Conservation (phyloP, 2,329 filamentous ascomycete genomes). For the Aspergillus chevalieri region DNA sequence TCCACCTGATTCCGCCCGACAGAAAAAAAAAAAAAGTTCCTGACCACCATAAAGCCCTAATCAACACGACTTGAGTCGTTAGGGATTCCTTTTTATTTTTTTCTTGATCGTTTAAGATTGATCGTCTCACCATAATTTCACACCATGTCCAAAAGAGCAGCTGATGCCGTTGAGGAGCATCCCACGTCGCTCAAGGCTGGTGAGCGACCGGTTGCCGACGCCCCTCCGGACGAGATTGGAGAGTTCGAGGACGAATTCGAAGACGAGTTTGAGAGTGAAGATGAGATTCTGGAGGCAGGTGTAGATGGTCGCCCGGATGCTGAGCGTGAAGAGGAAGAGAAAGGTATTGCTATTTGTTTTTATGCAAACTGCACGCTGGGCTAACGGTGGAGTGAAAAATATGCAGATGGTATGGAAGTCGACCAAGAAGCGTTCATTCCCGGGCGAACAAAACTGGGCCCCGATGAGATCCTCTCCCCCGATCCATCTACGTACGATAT, state of each 20-base stretch:
- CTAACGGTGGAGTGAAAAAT: conserved; percentile 9
- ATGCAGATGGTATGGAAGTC: conserved; percentile 74
- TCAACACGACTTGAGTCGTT: background rate
- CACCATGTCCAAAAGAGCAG: conserved; percentile 56
- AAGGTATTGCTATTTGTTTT: conserved; percentile 41
- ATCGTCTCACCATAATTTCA: background rate
- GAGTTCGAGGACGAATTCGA: conserved; percentile 78
- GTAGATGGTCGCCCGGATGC: conserved; percentile 89
- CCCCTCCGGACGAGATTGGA: conserved; percentile 48
- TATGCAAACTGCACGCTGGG: background rate
- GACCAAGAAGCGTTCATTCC: conserved; percentile 95
- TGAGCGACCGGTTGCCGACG: conserved; percentile 49
- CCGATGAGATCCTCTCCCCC: conserved; percentile 83
- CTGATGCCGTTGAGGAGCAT: conserved; percentile 47
- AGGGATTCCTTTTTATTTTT: background rate
- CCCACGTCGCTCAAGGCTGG: conserved; percentile 55
- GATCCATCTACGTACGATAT: conserved; percentile 96
- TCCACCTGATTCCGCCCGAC: conserved; percentile 17
- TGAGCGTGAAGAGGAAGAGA: conserved; percentile 83
- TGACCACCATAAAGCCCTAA: conserved; percentile 11
- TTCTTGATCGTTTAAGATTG: background rate
- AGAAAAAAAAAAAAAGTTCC: conserved; percentile 32
- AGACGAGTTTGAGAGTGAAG: conserved; percentile 89
- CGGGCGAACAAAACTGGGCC: conserved; percentile 82
- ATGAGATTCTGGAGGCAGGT: conserved; percentile 90